Evolutionary conservation across 2,329 filamentous ascomycete genomes (phyloP), one percentile per base, ranked within the genome.

Genomic region (Ascochyta lentis): DNA sequence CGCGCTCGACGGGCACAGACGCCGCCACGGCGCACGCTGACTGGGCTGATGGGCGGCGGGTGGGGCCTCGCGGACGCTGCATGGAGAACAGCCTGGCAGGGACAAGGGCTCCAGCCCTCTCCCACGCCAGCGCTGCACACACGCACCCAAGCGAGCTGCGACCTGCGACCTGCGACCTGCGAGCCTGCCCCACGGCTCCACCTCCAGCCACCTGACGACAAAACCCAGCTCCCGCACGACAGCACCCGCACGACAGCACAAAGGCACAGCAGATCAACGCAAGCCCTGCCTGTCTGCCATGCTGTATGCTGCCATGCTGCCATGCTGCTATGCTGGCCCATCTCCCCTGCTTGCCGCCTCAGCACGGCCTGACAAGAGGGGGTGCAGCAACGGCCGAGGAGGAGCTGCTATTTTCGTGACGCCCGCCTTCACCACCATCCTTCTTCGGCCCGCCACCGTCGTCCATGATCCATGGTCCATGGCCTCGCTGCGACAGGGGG

Each of bases 11-110:
- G 19, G 46, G 69, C 68, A 71, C 69, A 63, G 68, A 68, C 68
- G 51, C 26, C 48, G 51, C 57, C 54, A 59, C 57, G 58, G 53
- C 58, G 56, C 56, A 55, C 62, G 71, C 69, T 72, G 69, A 72
- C 69, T 73, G 70, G 69, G 67, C 69, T 71, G 69, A 67, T 69
- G 54, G 57, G 49, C 63, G 19, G 19, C 19, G 19, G 19, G 19
- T 19, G 19, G 19, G 19, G 19, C 58, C 55, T 55, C 64, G 52
- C 34, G 48, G 59, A 48, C 68, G 66, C 69, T 65, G 67, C 67
- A 65, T 47, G 47, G 53, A 47, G 53, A 38, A 47, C 38, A 47
- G 47, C 16, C 48, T 56, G 54, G 48, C 54, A 54, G 23, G 49
- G 55, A 58, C 55, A 58, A 46, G 55, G 55, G 37, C 39, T 39